Conservation (phyloP, 176 grass and related monocot genomes). For the Bonia amplexicaulis region DNA sequence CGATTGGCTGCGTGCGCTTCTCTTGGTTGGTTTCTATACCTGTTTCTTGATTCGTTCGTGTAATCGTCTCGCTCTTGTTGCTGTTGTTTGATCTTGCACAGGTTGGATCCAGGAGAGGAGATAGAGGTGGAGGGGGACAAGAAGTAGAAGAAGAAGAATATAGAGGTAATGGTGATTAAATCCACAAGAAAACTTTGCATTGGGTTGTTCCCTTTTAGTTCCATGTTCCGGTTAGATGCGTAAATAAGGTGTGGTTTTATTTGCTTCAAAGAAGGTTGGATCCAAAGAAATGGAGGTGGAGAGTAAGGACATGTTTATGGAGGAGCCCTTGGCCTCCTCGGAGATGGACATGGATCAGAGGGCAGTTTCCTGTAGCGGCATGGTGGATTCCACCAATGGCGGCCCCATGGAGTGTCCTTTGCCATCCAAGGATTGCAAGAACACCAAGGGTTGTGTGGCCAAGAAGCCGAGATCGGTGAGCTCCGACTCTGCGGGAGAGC, state of each 20-base stretch:
- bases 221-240: background rate
- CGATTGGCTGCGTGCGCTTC: constrained; percentile 17
- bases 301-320: constrained; percentile 24
- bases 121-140: constrained; percentile 15
- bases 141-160: constrained; percentile 16
- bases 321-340: constrained; percentile 23
- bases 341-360: constrained; percentile 61
- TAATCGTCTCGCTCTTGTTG: background rate
- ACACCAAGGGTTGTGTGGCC: constrained; percentile 26
- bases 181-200: background rate
- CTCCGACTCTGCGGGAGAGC: constrained; percentile 51
- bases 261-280: constrained; percentile 38
- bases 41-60: background rate
- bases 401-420: constrained; percentile 46
- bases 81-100: background rate
- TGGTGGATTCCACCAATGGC: constrained; percentile 44
- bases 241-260: background rate
- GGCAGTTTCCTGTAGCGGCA: constrained; percentile 14
- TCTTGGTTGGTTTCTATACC: background rate
- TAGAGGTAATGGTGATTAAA: constrained; percentile 24
- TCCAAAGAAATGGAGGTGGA: constrained; percentile 49
- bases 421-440: constrained; percentile 34
- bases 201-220: background rate
- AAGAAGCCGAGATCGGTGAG: constrained; percentile 62
- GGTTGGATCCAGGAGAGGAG: constrained; percentile 10